Evolutionary conservation across 1,284 basidiomycete genomes (phyloP).

Genomic region (Marasmius fiardii): DNA sequence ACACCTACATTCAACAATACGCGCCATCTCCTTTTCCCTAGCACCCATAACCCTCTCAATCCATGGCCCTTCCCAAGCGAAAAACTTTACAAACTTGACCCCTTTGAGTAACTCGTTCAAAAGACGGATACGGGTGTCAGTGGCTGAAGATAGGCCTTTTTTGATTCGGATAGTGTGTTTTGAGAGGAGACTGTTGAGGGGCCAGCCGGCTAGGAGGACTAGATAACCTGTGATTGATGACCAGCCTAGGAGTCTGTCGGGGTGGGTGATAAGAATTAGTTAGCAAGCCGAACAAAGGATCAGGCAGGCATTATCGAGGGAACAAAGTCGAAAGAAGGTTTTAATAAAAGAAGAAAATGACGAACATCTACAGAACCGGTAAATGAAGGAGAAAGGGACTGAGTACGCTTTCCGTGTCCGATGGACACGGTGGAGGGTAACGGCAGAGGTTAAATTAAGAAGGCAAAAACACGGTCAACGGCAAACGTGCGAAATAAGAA

Average conservation of each 20-base stretch:
- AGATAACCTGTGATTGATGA: constrained; percentile 84
- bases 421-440: no score
- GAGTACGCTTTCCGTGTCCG: no score
- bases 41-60: constrained; percentile 57
- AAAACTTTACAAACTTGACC: constrained; percentile 86
- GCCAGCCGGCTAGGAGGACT: constrained; percentile 73
- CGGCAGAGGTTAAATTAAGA: no score
- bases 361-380: no score
- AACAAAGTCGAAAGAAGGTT: no score
- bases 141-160: constrained; percentile 66
- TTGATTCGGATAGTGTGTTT: constrained; percentile 66
- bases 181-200: constrained; percentile 67
- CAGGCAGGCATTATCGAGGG: no score
- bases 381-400: no score
- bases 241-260: constrained; percentile 68
- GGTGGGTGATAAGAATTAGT: constrained; percentile 7
- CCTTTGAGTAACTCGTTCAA: constrained; percentile 83
- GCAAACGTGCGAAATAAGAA: neutral
- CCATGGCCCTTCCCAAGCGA: constrained; percentile 81
- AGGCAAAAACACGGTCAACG: no score
- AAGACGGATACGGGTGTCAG: constrained; percentile 84
- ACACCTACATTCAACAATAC: constrained; percentile 62
- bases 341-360: no score
- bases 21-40: constrained; percentile 59
- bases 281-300: no score